These are phyloP conservation scores for Paralagenidium karlingii DNA, from an alignment of 352 stramenopile genomes.

Conservation along the genomic window DNA sequence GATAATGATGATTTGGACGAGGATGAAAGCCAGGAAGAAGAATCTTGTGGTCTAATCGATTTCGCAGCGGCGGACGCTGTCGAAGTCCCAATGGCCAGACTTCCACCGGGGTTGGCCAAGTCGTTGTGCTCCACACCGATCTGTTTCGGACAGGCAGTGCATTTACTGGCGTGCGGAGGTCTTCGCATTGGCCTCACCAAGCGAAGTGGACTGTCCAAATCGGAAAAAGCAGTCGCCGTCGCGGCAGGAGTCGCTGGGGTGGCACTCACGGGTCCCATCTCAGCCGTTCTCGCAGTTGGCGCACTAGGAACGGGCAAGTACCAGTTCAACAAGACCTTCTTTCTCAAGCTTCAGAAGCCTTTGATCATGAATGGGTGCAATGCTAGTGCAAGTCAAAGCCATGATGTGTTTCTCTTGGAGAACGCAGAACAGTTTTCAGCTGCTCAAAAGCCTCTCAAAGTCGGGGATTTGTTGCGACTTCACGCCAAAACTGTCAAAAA, in stretches of 20 bases:
- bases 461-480: slow-evolving; percentile 38
- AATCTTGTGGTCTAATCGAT: neutral
- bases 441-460: slow-evolving; percentile 22
- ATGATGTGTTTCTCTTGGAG: slow-evolving; percentile 34
- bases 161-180: slow-evolving; percentile 29
- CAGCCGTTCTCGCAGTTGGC: slow-evolving; percentile 31
- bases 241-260: slow-evolving; percentile 34
- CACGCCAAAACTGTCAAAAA: slow-evolving; percentile 28
- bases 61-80: neutral
- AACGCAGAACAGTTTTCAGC: slow-evolving; percentile 40
- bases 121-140: slow-evolving; percentile 12
- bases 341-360: slow-evolving; percentile 17
- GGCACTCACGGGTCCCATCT: slow-evolving; percentile 33
- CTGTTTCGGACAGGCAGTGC: slow-evolving; percentile 28
- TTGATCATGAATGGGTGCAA: neutral
- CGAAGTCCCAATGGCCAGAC: neutral
- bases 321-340: slow-evolving; percentile 49
- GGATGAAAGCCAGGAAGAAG: neutral
- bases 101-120: too few species aligned
- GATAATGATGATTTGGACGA: too few species aligned
- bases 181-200: slow-evolving; percentile 35
- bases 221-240: slow-evolving; percentile 37
- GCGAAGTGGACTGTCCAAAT: slow-evolving; percentile 32
- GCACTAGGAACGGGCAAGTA: slow-evolving; percentile 47
- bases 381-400: neutral